phyloP scores from a whole-genome alignment of 1,284 basidiomycete genomes.

The Melampsora americana region DNA sequence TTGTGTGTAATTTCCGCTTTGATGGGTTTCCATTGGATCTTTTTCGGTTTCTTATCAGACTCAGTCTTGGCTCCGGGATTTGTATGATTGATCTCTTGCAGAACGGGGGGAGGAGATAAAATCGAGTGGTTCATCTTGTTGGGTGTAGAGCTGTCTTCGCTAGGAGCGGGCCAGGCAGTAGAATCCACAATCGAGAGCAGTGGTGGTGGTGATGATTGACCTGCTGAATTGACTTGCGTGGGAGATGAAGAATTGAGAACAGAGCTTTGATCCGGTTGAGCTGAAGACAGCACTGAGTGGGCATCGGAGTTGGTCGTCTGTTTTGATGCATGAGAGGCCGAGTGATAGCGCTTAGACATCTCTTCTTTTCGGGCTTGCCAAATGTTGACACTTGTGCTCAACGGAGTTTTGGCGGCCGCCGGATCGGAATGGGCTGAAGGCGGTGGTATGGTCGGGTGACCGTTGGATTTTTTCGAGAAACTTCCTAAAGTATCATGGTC shows the following conservation, averaged over 20 bases:
- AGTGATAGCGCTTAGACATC: slow-evolving; percentile 18
- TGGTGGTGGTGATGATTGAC: not conserved
- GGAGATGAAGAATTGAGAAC: not conserved
- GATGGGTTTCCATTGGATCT: slow-evolving; percentile 21
- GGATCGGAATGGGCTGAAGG: no score
- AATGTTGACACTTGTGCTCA: slow-evolving; percentile 1
- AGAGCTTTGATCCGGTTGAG: not conserved
- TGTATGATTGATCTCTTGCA: not conserved
- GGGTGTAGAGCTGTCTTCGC: not conserved
- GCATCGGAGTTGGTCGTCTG: not conserved
- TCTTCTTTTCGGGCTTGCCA: slow-evolving; percentile 17
- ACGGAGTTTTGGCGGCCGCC: not conserved
- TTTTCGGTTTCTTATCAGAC: not conserved
- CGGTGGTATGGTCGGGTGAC: no score
- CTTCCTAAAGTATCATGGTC: no score
- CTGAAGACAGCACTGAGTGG: not conserved
- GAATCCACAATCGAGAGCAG: not conserved
- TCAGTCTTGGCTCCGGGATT: not conserved
- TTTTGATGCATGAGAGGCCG: not conserved
- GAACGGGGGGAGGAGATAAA: not conserved
- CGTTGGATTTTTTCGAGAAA: no score
- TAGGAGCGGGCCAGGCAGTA: slow-evolving; percentile 13
- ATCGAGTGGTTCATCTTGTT: no score
- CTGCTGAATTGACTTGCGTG: not conserved
- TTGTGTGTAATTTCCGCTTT: slow-evolving; percentile 18